Evolutionary conservation across 2,329 filamentous ascomycete genomes (phyloP), one percentile per base, ranked within the genome.

Genomic region (Fusarium mundagurra): DNA sequence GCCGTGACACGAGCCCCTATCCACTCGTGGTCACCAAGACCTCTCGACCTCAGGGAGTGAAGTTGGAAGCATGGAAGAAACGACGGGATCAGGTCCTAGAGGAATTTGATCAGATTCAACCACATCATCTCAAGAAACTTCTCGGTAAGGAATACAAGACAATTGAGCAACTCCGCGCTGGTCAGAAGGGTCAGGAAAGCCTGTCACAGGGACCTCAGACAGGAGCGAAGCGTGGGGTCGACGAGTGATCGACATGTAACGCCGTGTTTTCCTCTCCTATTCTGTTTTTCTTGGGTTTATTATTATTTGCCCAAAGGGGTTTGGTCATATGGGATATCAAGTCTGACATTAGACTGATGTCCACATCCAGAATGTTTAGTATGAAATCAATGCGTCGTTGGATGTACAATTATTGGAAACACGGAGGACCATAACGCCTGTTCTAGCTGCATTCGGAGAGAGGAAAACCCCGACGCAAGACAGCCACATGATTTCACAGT

Each of bases 1-100:
- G 66, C 3, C 66, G 71, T 13, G 22, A 24, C 10, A 63, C 64
- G 13, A 54, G 17, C 2, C 73, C 66, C 1, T 43, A 73, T 13
- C 74, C 63, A 3, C 39, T 81, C 11, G 72, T 80, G 6, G 75
- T 81, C n/a, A 77, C 70, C 34, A 82, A 80, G 75, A 67, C 64
- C 22, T 45, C 36, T 36, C 48, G 14, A 13, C 51, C 48, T 36
- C n/a, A 48, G 14, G 48, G 62, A 7, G 6, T 44, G 4, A 50
- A 20, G 16, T 18, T 38, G 2, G 20, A 24, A 33, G 6, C 27
- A 10, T 75, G 68, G 72, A 27, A 24, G 10, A 10, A 24, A 17
- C 43, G 55, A 14, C 39, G 62, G 6, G 33, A 51, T 11, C 17
- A 53, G 6, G 57, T 58, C 8, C 27, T 34, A 2, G 55, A 48